Evolutionary conservation across 371 early-diverging fungal species (phyloP).

Genomic region (Nematocida sp.): DNA sequence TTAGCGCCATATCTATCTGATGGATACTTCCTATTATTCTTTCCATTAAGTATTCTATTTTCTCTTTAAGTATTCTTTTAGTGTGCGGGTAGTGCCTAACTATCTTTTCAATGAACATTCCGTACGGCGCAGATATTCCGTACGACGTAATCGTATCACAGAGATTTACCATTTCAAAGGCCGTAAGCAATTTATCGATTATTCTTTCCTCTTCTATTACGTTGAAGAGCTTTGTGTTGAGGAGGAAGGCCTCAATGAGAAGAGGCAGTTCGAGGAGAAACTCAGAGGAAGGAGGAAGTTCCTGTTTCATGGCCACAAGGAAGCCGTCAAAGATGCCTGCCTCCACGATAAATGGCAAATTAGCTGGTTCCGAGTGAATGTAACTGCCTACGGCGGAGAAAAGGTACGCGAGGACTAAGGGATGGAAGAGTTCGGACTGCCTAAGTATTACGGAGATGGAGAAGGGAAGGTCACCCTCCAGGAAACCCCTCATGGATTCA

Average conservation of each 20-base stretch:
- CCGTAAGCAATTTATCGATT: conserved; percentile 12
- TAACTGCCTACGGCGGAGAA: conserved; percentile 25
- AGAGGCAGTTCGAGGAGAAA: conserved; percentile 23
- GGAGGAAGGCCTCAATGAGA: conserved; percentile 31
- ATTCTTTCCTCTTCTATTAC: conserved; percentile 17
- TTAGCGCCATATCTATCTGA: background rate
- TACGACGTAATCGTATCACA: conserved; percentile 19
- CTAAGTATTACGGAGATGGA: conserved; percentile 17
- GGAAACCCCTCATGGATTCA: conserved; percentile 36
- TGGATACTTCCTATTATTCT: background rate
- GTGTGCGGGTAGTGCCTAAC: conserved; percentile 31
- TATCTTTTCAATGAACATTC: conserved; percentile 27
- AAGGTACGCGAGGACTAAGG: conserved; percentile 25
- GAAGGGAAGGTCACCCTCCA: conserved; percentile 39
- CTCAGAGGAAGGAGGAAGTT: conserved; percentile 2
- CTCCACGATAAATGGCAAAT: conserved; percentile 33
- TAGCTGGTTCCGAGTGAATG: conserved; percentile 41
- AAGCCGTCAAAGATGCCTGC: conserved; percentile 47
- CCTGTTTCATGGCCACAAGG: conserved; percentile 25
- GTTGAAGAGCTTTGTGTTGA: conserved; percentile 14
- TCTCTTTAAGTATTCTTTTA: background rate
- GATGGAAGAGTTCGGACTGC: conserved; percentile 26
- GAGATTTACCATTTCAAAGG: conserved; percentile 10
- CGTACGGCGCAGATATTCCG: conserved; percentile 11
- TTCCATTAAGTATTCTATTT: conserved; percentile 19